Conservation (phyloP, 768 basidiomycete species). For the Boletus barrowsii region DNA sequence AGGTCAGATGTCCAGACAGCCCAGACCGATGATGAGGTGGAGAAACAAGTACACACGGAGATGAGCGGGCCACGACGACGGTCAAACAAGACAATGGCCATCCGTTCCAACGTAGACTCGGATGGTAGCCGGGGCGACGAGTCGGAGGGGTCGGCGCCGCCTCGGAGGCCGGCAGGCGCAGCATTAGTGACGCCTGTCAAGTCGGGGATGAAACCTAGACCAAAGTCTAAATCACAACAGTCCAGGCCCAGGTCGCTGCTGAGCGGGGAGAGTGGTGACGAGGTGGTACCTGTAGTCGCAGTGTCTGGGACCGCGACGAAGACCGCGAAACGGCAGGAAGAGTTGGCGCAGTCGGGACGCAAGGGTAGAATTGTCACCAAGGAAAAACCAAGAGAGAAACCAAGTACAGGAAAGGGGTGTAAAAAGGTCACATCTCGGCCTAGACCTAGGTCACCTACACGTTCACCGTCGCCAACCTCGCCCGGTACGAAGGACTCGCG, state of each 20-base stretch:
- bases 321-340: background rate
- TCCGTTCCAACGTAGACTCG: conserved; percentile 3
- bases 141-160: conserved; percentile 10
- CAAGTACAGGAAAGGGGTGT: background rate
- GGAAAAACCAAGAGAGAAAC: background rate
- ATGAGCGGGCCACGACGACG: background rate
- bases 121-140: background rate
- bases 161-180: background rate
- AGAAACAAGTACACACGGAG: background rate
- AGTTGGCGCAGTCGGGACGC: background rate
- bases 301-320: background rate
- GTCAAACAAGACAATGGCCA: background rate
- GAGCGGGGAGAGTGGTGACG: background rate
- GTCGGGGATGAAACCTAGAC: conserved; percentile 27
- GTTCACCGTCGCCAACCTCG: conserved; percentile 6
- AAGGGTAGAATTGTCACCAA: background rate
- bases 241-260: background rate
- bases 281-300: background rate
- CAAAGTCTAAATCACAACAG: conserved; percentile 9
- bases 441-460: conserved; percentile 5
- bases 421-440: background rate
- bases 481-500: background rate
- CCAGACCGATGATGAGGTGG: background rate
- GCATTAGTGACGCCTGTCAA: conserved; percentile 21
- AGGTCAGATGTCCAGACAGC: background rate